Percentiles rank a stretch among this genome's conserved stretches.
These are phyloP conservation scores for Gastrodia elata DNA, from an alignment of 106 monocot genomes.

Conservation along the genomic window DNA sequence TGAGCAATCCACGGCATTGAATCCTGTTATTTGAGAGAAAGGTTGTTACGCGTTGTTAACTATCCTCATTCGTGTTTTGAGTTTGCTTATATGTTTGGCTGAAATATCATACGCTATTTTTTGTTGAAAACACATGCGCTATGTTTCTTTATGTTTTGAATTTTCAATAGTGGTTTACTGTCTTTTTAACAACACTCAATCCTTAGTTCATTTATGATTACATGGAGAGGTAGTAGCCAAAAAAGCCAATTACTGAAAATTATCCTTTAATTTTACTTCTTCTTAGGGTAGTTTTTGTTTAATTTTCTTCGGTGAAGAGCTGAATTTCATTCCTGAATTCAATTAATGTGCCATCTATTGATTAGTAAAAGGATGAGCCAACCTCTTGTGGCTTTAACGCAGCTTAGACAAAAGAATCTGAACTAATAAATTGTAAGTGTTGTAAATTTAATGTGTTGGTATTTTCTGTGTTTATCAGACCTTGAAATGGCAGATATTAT, in stretches of 20 bases:
- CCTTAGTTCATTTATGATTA: not conserved
- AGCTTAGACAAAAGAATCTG: not conserved
- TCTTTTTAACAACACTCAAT: not conserved
- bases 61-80: no score
- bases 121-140: no score
- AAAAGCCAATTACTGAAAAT: not conserved
- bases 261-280: not conserved
- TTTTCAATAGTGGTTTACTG: not conserved
- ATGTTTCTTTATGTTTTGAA: not conserved
- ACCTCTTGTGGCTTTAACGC: not conserved
- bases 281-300: not conserved
- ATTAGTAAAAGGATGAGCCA: not conserved
- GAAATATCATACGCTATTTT: no score
- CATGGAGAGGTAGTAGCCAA: not conserved
- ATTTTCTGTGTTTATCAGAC: not conserved
- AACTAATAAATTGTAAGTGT: conserved; percentile 2
- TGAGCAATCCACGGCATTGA: not conserved
- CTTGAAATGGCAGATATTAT: not conserved
- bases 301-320: not conserved
- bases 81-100: no score
- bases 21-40: no score
- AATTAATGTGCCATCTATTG: not conserved
- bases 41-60: no score
- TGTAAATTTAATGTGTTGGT: not conserved
- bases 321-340: not conserved